These are phyloP conservation scores for Syzygium malaccense DNA, from an alignment of 441 rosid species.

Conservation along the genomic window DNA sequence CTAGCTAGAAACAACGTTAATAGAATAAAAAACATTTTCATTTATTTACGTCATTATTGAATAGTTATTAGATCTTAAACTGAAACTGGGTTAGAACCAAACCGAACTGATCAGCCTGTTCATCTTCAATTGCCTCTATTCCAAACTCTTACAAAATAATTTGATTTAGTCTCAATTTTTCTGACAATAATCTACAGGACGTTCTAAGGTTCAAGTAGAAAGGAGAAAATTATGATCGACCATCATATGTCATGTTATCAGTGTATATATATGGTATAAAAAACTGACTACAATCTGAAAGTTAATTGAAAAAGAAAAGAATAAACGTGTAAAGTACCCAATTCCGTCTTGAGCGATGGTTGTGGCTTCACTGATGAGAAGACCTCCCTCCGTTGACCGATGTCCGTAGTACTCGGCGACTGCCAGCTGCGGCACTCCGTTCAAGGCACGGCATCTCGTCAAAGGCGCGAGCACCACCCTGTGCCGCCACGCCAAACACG, in stretches of 20 bases:
- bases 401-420: slow-evolving; percentile 30
- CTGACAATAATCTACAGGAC: not conserved
- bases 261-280: too few relatives aligned
- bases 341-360: not conserved
- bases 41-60: not conserved
- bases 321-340: not conserved
- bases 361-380: slow-evolving; percentile 42
- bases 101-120: not conserved
- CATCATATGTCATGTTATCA: too few relatives aligned
- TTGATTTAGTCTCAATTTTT: not conserved
- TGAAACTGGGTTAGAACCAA: not conserved
- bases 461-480: not conserved
- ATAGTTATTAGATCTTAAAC: not conserved
- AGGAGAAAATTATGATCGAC: too few relatives aligned
- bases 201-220: too few relatives aligned
- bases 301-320: too few relatives aligned
- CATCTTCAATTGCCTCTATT: not conserved
- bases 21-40: too few relatives aligned
- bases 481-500: not conserved
- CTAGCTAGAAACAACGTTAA: too few relatives aligned
- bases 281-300: too few relatives aligned
- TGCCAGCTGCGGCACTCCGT: not conserved
- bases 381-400: slow-evolving; percentile 33
- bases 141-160: not conserved
- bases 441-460: not conserved